A percentile compares a stretch with the other conserved stretches of the same genome.
phyloP scores from a whole-genome alignment of 495 filamentous ascomycete genomes.

The Penicillium roqueforti region DNA sequence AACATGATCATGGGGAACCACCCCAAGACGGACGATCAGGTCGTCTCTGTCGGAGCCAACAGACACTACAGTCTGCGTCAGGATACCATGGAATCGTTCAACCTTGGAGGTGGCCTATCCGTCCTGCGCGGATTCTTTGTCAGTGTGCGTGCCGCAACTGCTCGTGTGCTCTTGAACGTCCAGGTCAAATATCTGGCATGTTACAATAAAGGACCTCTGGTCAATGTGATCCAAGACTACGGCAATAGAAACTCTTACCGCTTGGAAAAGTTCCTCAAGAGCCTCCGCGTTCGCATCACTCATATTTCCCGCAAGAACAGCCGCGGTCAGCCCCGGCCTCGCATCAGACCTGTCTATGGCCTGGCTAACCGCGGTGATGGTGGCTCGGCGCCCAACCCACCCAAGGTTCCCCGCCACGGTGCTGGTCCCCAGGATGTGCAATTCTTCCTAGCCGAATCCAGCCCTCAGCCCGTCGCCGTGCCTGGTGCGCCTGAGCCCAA shows the following conservation, averaged over 20 bases:
- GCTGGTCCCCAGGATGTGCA: slow-evolving; percentile 42
- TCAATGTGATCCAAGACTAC: slow-evolving; percentile 24
- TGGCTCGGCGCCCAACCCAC: slow-evolving; percentile 23
- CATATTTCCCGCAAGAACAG: slow-evolving; percentile 38
- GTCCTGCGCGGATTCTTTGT: slow-evolving; percentile 63
- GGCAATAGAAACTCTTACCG: slow-evolving; percentile 11
- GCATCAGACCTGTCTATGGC: slow-evolving; percentile 44
- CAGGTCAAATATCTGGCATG: slow-evolving; percentile 45
- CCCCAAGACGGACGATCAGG: slow-evolving; percentile 28
- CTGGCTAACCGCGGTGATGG: slow-evolving; percentile 43
- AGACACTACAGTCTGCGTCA: slow-evolving; percentile 35
- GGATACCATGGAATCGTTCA: slow-evolving; percentile 24
- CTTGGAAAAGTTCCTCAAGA: slow-evolving; percentile 44
- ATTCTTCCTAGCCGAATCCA: slow-evolving; percentile 38
- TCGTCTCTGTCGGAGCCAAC: slow-evolving; percentile 38
- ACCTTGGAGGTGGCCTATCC: slow-evolving; percentile 39
- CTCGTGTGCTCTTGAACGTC: slow-evolving; percentile 59
- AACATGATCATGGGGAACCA: slow-evolving; percentile 51
- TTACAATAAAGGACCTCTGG: slow-evolving; percentile 35
- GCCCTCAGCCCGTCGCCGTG: slow-evolving; percentile 9
- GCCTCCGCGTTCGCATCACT: slow-evolving; percentile 37
- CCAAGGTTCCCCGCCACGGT: slow-evolving; percentile 33
- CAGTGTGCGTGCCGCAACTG: slow-evolving; percentile 62
- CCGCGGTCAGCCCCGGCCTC: slow-evolving; percentile 28
- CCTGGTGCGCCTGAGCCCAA: slow-evolving; percentile 8